These are phyloP conservation scores for Madurella fahalii DNA, from an alignment of 2,329 filamentous ascomycete species.

Conservation along the genomic window DNA sequence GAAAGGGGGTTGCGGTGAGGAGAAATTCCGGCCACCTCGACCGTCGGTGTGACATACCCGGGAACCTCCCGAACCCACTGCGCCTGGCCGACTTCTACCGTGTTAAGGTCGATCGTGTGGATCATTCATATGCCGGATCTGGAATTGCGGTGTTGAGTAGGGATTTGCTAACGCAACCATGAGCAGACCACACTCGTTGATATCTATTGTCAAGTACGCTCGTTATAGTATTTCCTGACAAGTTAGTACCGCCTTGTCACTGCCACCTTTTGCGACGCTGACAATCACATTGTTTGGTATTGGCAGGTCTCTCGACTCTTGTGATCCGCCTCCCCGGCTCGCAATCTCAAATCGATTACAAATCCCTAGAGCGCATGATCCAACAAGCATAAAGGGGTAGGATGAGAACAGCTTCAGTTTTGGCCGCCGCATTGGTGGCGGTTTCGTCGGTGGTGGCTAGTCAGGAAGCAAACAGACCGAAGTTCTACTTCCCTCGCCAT, in stretches of 20 bases:
- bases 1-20: neutral
- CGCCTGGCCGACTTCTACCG: neutral
- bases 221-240: constrained; percentile 50
- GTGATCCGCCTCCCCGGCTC: neutral
- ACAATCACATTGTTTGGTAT: constrained; percentile 10
- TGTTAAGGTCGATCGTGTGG: constrained; percentile 29
- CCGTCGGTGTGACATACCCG: constrained; percentile 5
- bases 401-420: constrained; percentile 49
- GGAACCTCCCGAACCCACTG: neutral
- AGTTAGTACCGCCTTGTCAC: constrained; percentile 33
- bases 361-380: constrained; percentile 17
- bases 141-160: neutral
- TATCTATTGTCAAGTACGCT: constrained; percentile 55
- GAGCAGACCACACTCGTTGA: constrained; percentile 45
- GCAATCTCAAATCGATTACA: constrained; percentile 1
- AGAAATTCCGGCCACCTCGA: constrained; percentile 5
- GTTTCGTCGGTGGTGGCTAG: constrained; percentile 41
- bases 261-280: constrained; percentile 21
- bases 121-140: constrained; percentile 29
- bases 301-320: constrained; percentile 16
- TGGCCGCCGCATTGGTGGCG: constrained; percentile 48
- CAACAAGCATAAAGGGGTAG: constrained; percentile 25
- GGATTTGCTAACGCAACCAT: constrained; percentile 11
- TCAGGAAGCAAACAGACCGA: constrained; percentile 43
- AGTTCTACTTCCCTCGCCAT: constrained; percentile 55